Base-by-base conservation (phyloP, 345 rosid genomes). In the Dipteronia sinensis region DNA sequence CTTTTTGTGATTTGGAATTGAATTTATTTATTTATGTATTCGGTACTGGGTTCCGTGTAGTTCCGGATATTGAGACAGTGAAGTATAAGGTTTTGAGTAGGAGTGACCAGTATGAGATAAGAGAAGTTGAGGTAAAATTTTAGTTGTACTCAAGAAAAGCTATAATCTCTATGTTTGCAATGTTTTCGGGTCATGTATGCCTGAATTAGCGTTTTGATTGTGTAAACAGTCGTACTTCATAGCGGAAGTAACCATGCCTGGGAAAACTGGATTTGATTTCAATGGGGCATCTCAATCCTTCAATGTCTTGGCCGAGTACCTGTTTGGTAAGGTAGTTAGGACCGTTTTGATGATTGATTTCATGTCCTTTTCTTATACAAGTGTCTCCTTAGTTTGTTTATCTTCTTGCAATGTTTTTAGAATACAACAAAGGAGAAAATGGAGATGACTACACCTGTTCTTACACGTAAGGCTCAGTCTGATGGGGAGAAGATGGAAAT, bases 371-470 rank as follows among this genome's bases (percentile, higher is more conserved):
- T 46, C 49, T 46, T 46, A 46, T 46, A 46, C 49, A 46, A 46
- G 49, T 46, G 49, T 46, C 49, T 46, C 49, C 46, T 80, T 71
- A 0, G 31, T 75, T 69, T 84, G 61, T 59, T 82, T 77, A 49
- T 62, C 3, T 42, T 42, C 46, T 68, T 74, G 42, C 73, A 55
- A 19, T 73, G 78, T 72, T 69, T 16, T 10, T 78, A 95, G 99
- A 95, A 95, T 80, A 85, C 81, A 1, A 66, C 62, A 3, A 85
- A 73, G 69, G 93, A 93, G 88, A 85, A 68, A 81, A 92, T 91
- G 98, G 96, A 93, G 82, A 95, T 95, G 99, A 93, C 94, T 1
- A 95, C 98, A 4, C 98, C 97, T 70, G 99, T 95, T 72, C 62
- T 89, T 72, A 92, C 96, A 6, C 88, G 90, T 34, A 90, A 87